Evolutionary conservation across 2,329 filamentous ascomycete genomes (phyloP).

Genomic region (Aspergillus luchuensis): DNA sequence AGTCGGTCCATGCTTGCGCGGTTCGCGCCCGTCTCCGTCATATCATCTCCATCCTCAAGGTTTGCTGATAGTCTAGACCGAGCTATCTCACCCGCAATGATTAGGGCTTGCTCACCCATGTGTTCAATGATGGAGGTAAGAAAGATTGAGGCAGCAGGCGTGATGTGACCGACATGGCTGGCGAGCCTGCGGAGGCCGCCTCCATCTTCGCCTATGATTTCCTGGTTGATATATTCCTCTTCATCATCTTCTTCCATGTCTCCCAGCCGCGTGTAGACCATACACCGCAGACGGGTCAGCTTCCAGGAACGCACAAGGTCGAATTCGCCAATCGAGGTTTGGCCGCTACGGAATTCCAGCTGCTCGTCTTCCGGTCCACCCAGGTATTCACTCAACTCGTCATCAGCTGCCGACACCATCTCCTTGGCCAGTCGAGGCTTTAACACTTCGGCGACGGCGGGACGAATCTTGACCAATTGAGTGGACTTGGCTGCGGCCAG

Average conservation of each 20-base stretch:
- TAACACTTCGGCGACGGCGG: conserved; percentile 81
- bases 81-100: conserved; percentile 84
- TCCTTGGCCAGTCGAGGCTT: conserved; percentile 87
- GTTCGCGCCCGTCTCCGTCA: conserved; percentile 47
- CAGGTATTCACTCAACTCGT: conserved; percentile 84
- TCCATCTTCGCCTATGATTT: conserved; percentile 65
- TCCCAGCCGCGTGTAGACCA: conserved; percentile 96
- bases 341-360: conserved; percentile 57
- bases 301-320: conserved; percentile 95
- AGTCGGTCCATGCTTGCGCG: conserved; percentile 62
- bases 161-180: conserved; percentile 66
- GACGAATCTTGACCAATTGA: conserved; percentile 70
- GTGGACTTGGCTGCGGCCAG: conserved; percentile 80
- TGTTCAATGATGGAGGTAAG: conserved; percentile 92
- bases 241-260: conserved; percentile 99
- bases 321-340: conserved; percentile 64
- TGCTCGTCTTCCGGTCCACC: conserved; percentile 78
- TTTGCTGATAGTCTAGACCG: conserved; percentile 45
- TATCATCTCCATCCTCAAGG: conserved; percentile 57
- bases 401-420: conserved; percentile 78
- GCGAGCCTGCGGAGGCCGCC: conserved; percentile 60
- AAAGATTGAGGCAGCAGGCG: conserved; percentile 92
- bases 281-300: conserved; percentile 85
- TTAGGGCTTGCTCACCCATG: conserved; percentile 85
- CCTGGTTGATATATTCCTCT: conserved; percentile 80